Evolutionary conservation across 495 filamentous ascomycete species (phyloP), one percentile per base, ranked within the genome.

Genomic region (Aspergillus kassunensis): DNA sequence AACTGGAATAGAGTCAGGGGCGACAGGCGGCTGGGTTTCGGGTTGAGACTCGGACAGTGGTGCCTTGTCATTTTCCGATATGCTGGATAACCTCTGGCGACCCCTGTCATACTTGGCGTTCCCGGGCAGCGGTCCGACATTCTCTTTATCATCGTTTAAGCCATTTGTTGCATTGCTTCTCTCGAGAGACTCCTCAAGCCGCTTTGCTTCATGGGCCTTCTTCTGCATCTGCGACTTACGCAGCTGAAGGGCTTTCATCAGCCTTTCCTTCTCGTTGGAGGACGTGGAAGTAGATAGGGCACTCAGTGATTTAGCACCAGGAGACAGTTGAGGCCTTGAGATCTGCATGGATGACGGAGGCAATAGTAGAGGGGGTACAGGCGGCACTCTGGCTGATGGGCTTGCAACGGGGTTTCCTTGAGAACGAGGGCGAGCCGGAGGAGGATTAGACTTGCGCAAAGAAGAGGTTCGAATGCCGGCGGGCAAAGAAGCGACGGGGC

Each of bases 241-340:
- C 37, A 97, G 72, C 57, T 97, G 87, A 65, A 97, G 76, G 5
- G 93, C 92, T 72, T 92, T 96, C 89, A 95, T 88, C 52, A 98
- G 73, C 55, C 91, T 80, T 57, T 87, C 82, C 65, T 96, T 96
- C 64, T 97, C 93, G 0, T 89, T 88, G 1, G 90, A 92, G 61
- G 95, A 83, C 13, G 81, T 77, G 24, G 79, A 77, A 11, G 82
- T 78, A 53, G 73, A 73, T 27, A 76, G 45, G 23, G 73, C 76
- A 43, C 68, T 76, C 46, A 74, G 55, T 15, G 74, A 77, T 53
- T 62, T 73, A 63, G 58, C 78, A 66, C 79, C 78, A 29, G 81
- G 80, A 53, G 79, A 80, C 21, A 80, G 72, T 37, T 69, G 64
- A 23, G 75, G 72, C 49, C 76, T 64, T 20, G 69, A 64, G 31